Base-by-base conservation (phyloP, 371 early-diverging fungal genomes). In the Umbelopsis sp. region DNA sequence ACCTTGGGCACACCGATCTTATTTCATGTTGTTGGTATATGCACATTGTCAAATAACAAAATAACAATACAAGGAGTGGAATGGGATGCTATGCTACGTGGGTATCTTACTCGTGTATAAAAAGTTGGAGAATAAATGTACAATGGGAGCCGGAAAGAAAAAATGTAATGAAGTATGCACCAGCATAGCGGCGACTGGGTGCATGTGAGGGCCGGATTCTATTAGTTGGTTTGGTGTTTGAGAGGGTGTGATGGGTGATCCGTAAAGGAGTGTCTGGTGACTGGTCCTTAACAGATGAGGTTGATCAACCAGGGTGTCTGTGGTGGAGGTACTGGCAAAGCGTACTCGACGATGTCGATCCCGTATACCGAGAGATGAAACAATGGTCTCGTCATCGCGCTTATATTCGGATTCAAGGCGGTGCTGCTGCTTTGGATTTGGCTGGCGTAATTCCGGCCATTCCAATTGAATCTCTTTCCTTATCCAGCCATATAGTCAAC, bases 401-500 rank as follows among this genome's bases (percentile, higher is more conserved):
- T 57, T 57, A 2, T 32, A 7, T 57, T 57, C 57, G 6, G 16
- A 9, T 32, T 12, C 32, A 57, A 6, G 25, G 57, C 12, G n/a
- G 2, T 35, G 3, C 18, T 32, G 35, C 7, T 12, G 41, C 29
- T 29, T 29, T 7, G 2, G 41, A 12, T 7, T 41, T 35, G 7
- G 29, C 5, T 29, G 12, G 35, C 35, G 29, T 14, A 57, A 35
- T 24, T 57, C 57, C 14, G 57, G 37, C 18, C 22, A 57, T 18
- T 57, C 57, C 35, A 57, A 32, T n/a, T 35, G 29, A 57, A 29
- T 57, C 14, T 57, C 57, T 35, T 57, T 37, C n/a, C 35, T 29
- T 57, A 57, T 57, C 35, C 57, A 57, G 29, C 57, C 57, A 57
- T 57, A 57, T 57, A 57, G 57, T 57, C 57, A 57, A 57, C 57